Conservation (phyloP, 345 rosid genomes). For the Lepidium africanum region DNA sequence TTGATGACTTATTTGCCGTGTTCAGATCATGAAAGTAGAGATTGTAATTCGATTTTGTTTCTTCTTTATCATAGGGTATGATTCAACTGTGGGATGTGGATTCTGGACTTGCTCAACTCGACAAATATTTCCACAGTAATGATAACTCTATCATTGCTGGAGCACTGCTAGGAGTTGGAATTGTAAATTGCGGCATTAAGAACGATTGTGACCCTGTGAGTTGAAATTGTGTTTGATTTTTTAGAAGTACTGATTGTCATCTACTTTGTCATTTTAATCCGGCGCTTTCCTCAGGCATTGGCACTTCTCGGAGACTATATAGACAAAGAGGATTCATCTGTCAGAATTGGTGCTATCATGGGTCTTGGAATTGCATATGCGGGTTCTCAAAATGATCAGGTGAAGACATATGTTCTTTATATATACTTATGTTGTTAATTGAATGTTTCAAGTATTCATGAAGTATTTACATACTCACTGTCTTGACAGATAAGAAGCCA, state of each 20-base stretch:
- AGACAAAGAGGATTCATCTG: conserved; percentile 65
- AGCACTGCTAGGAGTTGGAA: conserved; percentile 89
- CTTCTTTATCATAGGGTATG: conserved; percentile 59
- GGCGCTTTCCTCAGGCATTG: conserved; percentile 49
- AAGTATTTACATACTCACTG: conserved; percentile 1
- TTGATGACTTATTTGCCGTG: neutral
- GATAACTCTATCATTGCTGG: conserved; percentile 84
- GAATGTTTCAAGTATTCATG: neutral
- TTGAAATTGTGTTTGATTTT: conserved; percentile 1
- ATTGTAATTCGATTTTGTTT: neutral
- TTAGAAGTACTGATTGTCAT: too few species aligned
- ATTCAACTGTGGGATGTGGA: conserved; percentile 91
- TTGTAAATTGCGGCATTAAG: conserved; percentile 73
- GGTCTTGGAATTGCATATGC: conserved; percentile 95
- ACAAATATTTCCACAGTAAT: conserved; percentile 76
- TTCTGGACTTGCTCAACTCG: conserved; percentile 82
- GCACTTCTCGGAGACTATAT: conserved; percentile 72
- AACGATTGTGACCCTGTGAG: conserved; percentile 94
- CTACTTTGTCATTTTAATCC: neutral
- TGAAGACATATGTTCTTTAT: conserved; percentile 3
- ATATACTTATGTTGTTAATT: neutral
- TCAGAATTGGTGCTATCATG: conserved; percentile 92
- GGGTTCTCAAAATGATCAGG: conserved; percentile 78
- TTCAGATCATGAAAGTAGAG: neutral
- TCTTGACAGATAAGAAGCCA: conserved; percentile 52